phyloP scores from a whole-genome alignment of 305 asterid species.

The Fraxinus xanthoxyloides region DNA sequence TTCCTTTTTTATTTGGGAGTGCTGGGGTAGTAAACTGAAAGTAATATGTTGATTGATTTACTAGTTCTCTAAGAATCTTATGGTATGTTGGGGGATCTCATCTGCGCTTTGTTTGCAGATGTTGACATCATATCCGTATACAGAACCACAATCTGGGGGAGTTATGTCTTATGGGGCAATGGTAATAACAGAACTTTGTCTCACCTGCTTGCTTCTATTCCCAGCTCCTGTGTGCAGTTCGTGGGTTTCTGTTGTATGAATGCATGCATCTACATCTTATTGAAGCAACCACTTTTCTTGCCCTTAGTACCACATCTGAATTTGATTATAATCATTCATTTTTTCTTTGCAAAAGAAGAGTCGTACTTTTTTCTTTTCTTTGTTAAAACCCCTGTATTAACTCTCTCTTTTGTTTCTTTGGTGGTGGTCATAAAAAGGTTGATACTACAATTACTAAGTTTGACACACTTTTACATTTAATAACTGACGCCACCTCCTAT shows the following conservation, averaged over 20 bases:
- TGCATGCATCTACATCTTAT: neutral
- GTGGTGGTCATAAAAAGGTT: neutral
- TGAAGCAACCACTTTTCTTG: neutral
- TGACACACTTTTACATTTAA: neutral
- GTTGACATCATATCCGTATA: conserved; percentile 63
- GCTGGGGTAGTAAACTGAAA: neutral
- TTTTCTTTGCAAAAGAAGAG: neutral
- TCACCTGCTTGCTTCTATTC: neutral
- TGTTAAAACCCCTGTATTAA: neutral
- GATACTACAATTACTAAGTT: neutral
- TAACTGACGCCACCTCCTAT: conserved; percentile 14
- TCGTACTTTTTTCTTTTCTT: neutral
- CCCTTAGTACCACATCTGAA: neutral
- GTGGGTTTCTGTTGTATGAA: neutral
- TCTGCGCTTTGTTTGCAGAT: conserved; percentile 40
- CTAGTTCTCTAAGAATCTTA: neutral
- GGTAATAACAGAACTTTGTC: conserved; percentile 39
- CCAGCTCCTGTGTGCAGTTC: neutral
- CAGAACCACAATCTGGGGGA: conserved; percentile 62
- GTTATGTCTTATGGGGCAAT: conserved; percentile 66
- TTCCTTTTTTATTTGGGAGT: too few relatives aligned
- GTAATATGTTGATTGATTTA: neutral
- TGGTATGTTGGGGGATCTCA: neutral
- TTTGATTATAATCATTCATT: neutral
- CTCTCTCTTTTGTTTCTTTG: neutral